A percentile compares a stretch with the other conserved stretches of the same genome.
Evolutionary conservation across 169 alveolate species (phyloP).

Genomic region (Pseudocohnilembus persalinus): DNA sequence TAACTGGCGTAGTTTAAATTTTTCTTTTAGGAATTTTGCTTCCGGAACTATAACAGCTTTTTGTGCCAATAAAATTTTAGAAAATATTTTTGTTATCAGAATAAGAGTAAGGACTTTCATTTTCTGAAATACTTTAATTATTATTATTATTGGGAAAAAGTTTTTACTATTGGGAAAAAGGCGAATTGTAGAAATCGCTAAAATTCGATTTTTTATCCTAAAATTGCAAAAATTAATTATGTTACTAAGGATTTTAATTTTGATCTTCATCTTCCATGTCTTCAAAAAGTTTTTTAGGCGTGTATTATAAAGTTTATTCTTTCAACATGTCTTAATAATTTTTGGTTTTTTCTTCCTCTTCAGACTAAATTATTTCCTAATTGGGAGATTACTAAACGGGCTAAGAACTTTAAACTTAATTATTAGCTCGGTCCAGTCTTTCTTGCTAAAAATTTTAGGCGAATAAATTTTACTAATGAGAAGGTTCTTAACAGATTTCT

Average conservation of each 20-base stretch:
- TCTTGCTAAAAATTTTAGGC: not conserved
- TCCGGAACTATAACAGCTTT: not conserved
- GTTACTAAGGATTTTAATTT: not conserved
- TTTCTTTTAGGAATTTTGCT: not conserved
- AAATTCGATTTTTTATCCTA: not conserved
- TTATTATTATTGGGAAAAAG: not conserved
- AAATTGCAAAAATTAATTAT: not conserved
- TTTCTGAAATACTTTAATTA: not conserved
- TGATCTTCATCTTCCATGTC: not conserved
- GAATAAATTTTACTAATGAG: not conserved
- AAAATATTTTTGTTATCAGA: no score
- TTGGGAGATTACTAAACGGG: no score
- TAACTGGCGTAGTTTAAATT: conserved; percentile 15
- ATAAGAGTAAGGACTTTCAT: not conserved
- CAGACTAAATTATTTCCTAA: no score
- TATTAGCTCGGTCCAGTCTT: not conserved
- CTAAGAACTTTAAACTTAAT: no score
- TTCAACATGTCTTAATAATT: not conserved
- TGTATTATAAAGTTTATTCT: not conserved
- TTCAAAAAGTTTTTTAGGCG: not conserved
- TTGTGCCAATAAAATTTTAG: no score
- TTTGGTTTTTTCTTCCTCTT: not conserved
- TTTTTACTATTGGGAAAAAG: not conserved
- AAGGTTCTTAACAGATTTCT: not conserved
- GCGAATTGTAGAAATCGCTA: not conserved